phyloP scores from a whole-genome alignment of 2,329 filamentous ascomycete species.

The Sporothrix variecibatus region DNA sequence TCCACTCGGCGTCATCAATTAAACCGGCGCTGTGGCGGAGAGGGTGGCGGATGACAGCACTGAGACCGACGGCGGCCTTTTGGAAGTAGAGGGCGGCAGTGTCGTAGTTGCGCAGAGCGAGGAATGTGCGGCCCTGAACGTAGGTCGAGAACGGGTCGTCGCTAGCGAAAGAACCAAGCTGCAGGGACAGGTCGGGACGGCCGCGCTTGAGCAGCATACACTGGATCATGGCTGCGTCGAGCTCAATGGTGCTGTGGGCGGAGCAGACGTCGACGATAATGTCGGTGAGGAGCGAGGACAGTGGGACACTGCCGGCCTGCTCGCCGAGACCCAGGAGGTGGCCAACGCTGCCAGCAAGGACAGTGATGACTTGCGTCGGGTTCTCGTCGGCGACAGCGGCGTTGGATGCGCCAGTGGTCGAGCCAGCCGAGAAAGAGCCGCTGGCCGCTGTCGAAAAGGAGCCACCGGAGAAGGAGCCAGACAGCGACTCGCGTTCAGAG shows the following conservation, averaged over 20 bases:
- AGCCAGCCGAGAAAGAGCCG: slow-evolving; percentile 20
- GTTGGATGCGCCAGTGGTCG: slow-evolving; percentile 36
- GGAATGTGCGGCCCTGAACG: slow-evolving; percentile 76
- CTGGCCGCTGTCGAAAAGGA: not conserved
- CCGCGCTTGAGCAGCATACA: slow-evolving; percentile 62
- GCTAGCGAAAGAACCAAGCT: slow-evolving; percentile 58
- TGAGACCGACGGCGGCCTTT: slow-evolving; percentile 78
- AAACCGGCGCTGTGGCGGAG: slow-evolving; percentile 64
- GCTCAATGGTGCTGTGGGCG: slow-evolving; percentile 65
- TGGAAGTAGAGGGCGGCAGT: slow-evolving; percentile 75
- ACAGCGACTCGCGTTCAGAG: slow-evolving; percentile 39
- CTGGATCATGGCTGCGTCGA: slow-evolving; percentile 62
- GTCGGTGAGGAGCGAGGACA: slow-evolving; percentile 64
- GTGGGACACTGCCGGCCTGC: slow-evolving; percentile 47
- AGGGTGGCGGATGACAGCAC: slow-evolving; percentile 48
- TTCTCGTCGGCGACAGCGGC: slow-evolving; percentile 41
- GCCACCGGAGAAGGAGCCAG: slow-evolving; percentile 29
- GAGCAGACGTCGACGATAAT: slow-evolving; percentile 67
- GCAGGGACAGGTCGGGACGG: slow-evolving; percentile 60
- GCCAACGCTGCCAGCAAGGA: slow-evolving; percentile 60
- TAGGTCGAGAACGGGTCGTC: slow-evolving; percentile 71
- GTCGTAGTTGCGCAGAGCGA: slow-evolving; percentile 72
- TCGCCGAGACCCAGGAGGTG: slow-evolving; percentile 68
- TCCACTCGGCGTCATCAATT: slow-evolving; percentile 74
- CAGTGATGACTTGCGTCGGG: slow-evolving; percentile 52